Evolutionary conservation across 371 early-diverging fungal species (phyloP), one percentile per base, ranked within the genome.

Genomic region (Mucor saturninus): DNA sequence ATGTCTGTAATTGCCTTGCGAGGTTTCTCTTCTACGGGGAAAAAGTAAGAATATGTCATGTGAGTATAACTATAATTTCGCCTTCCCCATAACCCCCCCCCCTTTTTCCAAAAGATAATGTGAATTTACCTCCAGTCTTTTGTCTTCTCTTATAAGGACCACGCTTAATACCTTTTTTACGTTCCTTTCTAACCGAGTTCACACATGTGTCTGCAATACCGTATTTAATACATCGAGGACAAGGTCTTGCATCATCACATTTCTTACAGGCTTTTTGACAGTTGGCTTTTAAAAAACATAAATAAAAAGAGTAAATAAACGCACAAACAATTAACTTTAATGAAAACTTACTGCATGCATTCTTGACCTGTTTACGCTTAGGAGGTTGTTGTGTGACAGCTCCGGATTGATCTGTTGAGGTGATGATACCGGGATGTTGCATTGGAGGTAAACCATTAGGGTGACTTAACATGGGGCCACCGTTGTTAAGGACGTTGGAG

Each of bases 221-320:
- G 59, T 91, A 88, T 66, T 88, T 89, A 65, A 93, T 76, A 72
- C 96, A 96, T 37, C 96, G 87, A 62, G 82, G 77, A 72, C 96
- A 96, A 1, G 96, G 96, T 64, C 96, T 77, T 15, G 84, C 86
- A 59, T 94, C 89, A 68, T 94, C 95, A 72, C 96, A 96, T 72
- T 94, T 95, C 72, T 96, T 96, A 79, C 96, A 96, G 0, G 95
- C 94, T 66, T 90, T 89, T 76, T 94, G 93, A 71, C 96, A 96
- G 64, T 95, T 93, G 65, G 90, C 91, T 85, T 70, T 42, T 11
- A 53, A 65, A 49, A 59, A 30, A 21, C 0, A 21, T 21, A 21
- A 21, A 21, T 21, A 21, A 21, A 21, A 21, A 21, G 21, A 21
- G 21, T 21, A 21, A 46, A 35, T 46, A 46, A 45, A 49, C 21